Evolutionary conservation across 2,329 filamentous ascomycete species (phyloP).

Genomic region (Seiridium cupressi): DNA sequence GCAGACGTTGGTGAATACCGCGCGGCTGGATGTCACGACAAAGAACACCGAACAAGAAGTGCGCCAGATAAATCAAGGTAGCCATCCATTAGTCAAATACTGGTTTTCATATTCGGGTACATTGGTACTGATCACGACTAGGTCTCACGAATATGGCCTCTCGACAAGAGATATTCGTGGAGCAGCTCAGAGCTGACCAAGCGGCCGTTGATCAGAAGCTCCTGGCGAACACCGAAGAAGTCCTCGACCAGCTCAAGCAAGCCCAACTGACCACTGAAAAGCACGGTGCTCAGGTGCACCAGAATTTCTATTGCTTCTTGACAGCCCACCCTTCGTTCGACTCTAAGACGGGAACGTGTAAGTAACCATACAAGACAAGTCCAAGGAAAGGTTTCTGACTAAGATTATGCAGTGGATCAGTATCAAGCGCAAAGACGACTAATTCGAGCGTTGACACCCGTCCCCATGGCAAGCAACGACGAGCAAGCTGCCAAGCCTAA

Average conservation of each 20-base stretch:
- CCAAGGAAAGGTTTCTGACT: background rate
- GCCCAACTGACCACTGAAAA: background rate
- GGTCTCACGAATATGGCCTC: background rate
- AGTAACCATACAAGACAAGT: background rate
- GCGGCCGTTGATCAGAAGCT: slow-evolving; percentile 2
- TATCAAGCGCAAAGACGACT: background rate
- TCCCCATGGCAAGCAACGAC: background rate
- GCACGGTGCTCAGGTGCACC: slow-evolving; percentile 4
- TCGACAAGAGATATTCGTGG: background rate
- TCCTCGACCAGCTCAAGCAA: background rate
- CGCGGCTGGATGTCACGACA: background rate
- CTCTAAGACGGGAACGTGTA: slow-evolving; percentile 11
- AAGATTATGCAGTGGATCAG: background rate
- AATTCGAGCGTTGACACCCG: background rate
- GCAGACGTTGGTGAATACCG: background rate
- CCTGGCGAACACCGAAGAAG: background rate
- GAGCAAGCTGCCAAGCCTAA: background rate
- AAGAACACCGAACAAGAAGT: background rate
- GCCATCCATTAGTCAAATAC: too few relatives aligned
- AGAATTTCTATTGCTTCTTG: slow-evolving; percentile 11
- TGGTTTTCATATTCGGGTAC: background rate
- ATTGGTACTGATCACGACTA: background rate
- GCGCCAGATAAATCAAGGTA: slow-evolving; percentile 1
- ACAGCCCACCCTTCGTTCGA: slow-evolving; percentile 10
- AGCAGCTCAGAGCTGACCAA: slow-evolving; percentile 5